Percentiles rank a stretch among this genome's conserved stretches.
Evolutionary conservation across 176 grass and related monocot species (phyloP).

Genomic region (Cymbopogon citratus): DNA sequence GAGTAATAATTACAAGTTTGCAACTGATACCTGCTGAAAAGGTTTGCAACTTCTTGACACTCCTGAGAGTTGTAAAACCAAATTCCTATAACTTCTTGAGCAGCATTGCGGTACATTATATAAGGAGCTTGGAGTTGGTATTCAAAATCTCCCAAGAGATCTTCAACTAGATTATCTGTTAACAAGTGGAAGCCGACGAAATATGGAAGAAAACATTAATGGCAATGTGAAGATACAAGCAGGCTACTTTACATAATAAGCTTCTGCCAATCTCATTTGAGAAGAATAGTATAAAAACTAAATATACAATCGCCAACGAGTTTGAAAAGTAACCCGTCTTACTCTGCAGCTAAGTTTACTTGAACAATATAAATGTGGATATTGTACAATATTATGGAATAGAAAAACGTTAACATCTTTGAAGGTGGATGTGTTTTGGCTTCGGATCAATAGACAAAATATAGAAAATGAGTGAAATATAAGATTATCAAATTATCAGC

Average conservation of each 20-base stretch:
- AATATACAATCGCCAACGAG: not conserved
- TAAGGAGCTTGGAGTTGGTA: slow-evolving; percentile 60
- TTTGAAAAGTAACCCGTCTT: not conserved
- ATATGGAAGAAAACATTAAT: not conserved
- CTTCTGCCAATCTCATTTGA: not conserved
- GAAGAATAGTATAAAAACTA: not conserved
- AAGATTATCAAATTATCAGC: not conserved
- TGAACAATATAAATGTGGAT: not conserved
- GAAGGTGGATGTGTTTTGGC: not conserved
- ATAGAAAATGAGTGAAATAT: not conserved
- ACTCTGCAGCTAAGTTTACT: not conserved
- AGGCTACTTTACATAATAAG: not conserved
- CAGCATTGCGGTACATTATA: slow-evolving; percentile 57
- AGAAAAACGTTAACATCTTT: not conserved
- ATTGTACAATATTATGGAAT: not conserved
- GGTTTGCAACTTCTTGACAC: slow-evolving; percentile 57
- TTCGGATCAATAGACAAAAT: not conserved
- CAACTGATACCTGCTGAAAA: slow-evolving; percentile 45
- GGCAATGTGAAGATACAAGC: not conserved
- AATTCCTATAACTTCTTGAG: slow-evolving; percentile 66
- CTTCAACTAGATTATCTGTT: slow-evolving; percentile 65
- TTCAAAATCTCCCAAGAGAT: slow-evolving; percentile 62
- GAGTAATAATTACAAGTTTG: not conserved
- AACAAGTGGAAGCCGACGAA: not conserved
- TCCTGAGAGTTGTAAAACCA: slow-evolving; percentile 60